phyloP scores from a whole-genome alignment of 2,329 filamentous ascomycete species.

The Claviceps cyperi region DNA sequence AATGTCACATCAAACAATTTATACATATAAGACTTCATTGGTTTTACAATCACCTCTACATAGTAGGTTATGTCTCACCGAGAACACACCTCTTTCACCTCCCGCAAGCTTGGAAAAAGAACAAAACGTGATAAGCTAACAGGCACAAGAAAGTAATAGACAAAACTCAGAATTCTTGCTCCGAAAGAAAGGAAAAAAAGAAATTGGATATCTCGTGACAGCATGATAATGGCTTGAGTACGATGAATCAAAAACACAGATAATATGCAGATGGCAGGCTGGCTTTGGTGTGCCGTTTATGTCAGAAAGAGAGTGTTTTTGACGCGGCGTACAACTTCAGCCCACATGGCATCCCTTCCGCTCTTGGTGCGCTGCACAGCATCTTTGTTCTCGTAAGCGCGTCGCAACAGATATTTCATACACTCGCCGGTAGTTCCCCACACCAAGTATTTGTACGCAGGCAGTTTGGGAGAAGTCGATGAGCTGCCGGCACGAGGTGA shows the following conservation, averaged over 20 bases:
- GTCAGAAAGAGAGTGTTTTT: constrained; percentile 22
- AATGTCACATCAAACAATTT: background rate
- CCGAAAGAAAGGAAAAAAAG: background rate
- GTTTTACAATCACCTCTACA: too few relatives aligned
- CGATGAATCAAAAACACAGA: background rate
- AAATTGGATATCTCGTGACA: background rate
- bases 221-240: background rate
- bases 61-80: constrained; percentile 2
- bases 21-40: too few relatives aligned
- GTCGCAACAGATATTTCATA: constrained; percentile 61
- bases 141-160: background rate
- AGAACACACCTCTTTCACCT: background rate
- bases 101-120: background rate
- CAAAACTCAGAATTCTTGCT: background rate
- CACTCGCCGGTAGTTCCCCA: constrained; percentile 66
- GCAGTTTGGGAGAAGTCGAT: constrained; percentile 22
- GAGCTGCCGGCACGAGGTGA: constrained; percentile 15
- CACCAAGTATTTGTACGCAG: constrained; percentile 57
- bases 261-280: background rate
- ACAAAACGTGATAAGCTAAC: background rate
- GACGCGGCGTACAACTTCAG: constrained; percentile 43
- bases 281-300: background rate
- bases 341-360: constrained; percentile 47
- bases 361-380: constrained; percentile 48
- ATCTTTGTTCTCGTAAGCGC: constrained; percentile 56